Evolutionary conservation across 2,329 filamentous ascomycete species (phyloP).

Genomic region (Tolypocladium amazonense): DNA sequence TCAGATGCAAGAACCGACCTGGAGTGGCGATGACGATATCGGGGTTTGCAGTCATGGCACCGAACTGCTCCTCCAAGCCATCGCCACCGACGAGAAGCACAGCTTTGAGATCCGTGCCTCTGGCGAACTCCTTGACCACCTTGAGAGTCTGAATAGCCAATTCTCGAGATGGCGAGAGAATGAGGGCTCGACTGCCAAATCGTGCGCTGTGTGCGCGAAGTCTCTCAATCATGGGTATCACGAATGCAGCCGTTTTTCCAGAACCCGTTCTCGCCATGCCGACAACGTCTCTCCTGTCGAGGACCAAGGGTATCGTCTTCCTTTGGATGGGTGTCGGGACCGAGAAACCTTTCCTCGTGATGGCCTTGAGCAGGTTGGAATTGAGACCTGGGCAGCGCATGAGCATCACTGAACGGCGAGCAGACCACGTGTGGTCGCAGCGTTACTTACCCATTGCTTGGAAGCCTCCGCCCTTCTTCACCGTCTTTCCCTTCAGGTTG

Average conservation of each 20-base stretch:
- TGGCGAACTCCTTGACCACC: constrained; percentile 88
- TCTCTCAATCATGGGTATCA: constrained; percentile 95
- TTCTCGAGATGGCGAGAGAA: constrained; percentile 88
- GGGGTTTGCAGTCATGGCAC: constrained; percentile 84
- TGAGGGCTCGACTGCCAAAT: constrained; percentile 75
- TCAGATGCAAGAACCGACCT: constrained; percentile 89
- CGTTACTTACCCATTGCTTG: constrained; percentile 68
- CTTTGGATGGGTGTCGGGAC: constrained; percentile 96
- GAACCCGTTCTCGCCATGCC: constrained; percentile 99
- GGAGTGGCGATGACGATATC: constrained; percentile 97
- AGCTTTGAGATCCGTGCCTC: constrained; percentile 83
- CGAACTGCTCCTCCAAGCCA: constrained; percentile 90
- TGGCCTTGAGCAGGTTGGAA: constrained; percentile 75
- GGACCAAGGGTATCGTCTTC: constrained; percentile 85
- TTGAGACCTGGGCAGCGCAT: constrained; percentile 51
- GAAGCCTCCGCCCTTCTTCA: constrained; percentile 94
- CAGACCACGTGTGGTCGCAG: background rate
- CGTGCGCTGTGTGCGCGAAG: constrained; percentile 79
- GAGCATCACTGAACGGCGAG: background rate
- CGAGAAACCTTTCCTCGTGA: constrained; percentile 86
- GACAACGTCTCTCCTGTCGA: constrained; percentile 90
- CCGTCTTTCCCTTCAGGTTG: constrained; percentile 72
- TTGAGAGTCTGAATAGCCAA: constrained; percentile 90
- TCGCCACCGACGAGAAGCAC: constrained; percentile 90
- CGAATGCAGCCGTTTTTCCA: constrained; percentile 95